These are phyloP conservation scores for Holtermanniella nyarrowii DNA, from an alignment of 768 basidiomycete species.

Conservation along the genomic window DNA sequence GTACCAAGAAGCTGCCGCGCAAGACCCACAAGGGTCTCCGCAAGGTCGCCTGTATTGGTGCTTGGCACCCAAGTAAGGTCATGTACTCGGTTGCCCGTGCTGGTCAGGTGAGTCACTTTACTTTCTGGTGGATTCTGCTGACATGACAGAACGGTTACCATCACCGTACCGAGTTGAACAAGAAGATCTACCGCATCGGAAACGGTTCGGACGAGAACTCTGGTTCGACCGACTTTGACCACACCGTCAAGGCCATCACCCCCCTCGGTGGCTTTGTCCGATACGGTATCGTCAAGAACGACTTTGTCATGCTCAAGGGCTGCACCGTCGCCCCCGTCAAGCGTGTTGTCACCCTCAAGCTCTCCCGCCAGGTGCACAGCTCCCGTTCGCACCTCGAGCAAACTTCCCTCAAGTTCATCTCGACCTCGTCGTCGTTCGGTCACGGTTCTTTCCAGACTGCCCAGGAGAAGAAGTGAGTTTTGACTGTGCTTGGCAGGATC, in stretches of 20 bases:
- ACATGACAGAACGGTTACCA: conserved; percentile 62
- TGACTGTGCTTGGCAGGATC: no score
- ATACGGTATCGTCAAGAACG: conserved; percentile 98
- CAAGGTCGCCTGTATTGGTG: conserved; percentile 68
- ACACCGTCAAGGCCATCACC: conserved; percentile 55
- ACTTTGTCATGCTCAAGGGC: conserved; percentile 94
- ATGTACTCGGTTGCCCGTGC: conserved; percentile 99
- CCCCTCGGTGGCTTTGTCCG: conserved; percentile 99
- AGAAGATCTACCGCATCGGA: conserved; percentile 89
- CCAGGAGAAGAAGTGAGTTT: no score
- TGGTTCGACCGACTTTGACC: conserved; percentile 88
- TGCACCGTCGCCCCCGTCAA: conserved; percentile 93
- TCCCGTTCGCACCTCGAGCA: conserved; percentile 41
- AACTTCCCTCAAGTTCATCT: neutral
- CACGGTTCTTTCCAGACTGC: conserved; percentile 46
- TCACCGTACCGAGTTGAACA: conserved; percentile 87
- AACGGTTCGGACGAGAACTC: conserved; percentile 64
- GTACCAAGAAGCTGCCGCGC: conserved; percentile 91
- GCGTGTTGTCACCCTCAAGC: conserved; percentile 93
- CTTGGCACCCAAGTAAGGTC: conserved; percentile 58
- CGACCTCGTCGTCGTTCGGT: conserved; percentile 76
- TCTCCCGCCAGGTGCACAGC: conserved; percentile 87
- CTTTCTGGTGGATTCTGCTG: neutral
- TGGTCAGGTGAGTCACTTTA: conserved; percentile 47
- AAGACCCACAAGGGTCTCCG: conserved; percentile 99